These are phyloP conservation scores for Plasmopara viticola DNA, from an alignment of 352 stramenopile genomes.

Conservation along the genomic window DNA sequence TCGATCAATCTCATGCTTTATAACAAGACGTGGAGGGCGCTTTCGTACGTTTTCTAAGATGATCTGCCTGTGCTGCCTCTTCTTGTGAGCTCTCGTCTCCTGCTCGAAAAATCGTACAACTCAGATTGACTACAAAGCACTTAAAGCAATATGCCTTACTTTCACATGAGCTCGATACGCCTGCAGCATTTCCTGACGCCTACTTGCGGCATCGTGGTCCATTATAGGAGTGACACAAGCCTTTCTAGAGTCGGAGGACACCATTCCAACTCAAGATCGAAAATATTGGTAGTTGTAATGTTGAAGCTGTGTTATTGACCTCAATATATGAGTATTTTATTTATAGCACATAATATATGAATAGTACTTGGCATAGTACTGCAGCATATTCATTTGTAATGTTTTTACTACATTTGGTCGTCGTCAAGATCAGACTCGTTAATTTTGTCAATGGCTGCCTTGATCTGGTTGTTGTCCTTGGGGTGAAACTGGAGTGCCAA, in stretches of 20 bases:
- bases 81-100: constrained; percentile 38
- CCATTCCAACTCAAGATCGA: neutral
- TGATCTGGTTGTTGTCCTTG: constrained; percentile 97
- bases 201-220: constrained; percentile 1
- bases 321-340: no score
- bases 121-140: neutral
- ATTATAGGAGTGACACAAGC: constrained; percentile 1
- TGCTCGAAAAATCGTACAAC: constrained; percentile 7
- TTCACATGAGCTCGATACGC: constrained; percentile 41
- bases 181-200: constrained; percentile 37
- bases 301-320: no score
- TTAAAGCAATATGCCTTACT: constrained; percentile 5
- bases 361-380: no score
- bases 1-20: constrained; percentile 28
- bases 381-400: no score
- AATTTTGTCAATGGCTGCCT: constrained; percentile 91
- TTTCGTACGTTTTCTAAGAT: constrained; percentile 48
- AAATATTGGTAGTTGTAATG: neutral
- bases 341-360: no score
- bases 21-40: constrained; percentile 32
- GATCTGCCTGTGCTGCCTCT: constrained; percentile 49
- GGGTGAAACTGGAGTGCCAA: constrained; percentile 95
- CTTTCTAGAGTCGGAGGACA: constrained; percentile 2
- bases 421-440: constrained; percentile 61
- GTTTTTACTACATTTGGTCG: constrained; percentile 34